A percentile compares a stretch with the other conserved stretches of the same genome.
Evolutionary conservation across 352 stramenopile species (phyloP).

Genomic region (Peronospora belbahrii): DNA sequence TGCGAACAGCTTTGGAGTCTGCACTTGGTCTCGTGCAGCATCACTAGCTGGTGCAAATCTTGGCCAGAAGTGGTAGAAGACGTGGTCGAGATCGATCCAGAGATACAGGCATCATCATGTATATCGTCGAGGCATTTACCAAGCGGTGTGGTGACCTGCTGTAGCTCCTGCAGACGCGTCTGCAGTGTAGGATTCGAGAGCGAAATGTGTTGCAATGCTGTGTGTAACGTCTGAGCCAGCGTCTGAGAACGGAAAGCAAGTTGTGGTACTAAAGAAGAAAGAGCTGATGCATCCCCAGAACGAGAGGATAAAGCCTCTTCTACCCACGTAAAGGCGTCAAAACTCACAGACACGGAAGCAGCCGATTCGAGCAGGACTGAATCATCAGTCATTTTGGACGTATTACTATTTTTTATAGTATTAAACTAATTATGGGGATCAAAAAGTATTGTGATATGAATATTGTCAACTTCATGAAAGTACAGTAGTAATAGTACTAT

Average conservation of each 20-base stretch:
- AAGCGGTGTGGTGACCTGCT: conserved; percentile 36
- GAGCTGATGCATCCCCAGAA: conserved; percentile 18
- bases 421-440: no score
- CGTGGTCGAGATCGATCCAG: background rate
- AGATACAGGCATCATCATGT: conserved; percentile 23
- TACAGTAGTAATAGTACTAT: no score
- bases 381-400: conserved; percentile 7
- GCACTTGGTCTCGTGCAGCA: conserved; percentile 62
- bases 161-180: conserved; percentile 41
- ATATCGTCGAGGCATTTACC: conserved; percentile 35
- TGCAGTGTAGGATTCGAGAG: conserved; percentile 42
- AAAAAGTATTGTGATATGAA: no score
- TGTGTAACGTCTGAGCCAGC: conserved; percentile 46
- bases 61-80: background rate
- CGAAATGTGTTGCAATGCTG: conserved; percentile 52
- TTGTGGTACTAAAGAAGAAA: conserved; percentile 43
- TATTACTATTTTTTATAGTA: no score
- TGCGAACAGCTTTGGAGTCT: conserved; percentile 55
- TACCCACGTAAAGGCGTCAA: conserved; percentile 67
- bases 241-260: conserved; percentile 55
- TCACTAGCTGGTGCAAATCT: conserved; percentile 50
- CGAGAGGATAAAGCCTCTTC: conserved; percentile 49
- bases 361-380: conserved; percentile 33
- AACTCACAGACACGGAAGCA: conserved; percentile 36
- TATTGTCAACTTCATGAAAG: no score